Base-by-base conservation (phyloP, 2,329 filamentous ascomycete genomes). In the Apiospora koreana region DNA sequence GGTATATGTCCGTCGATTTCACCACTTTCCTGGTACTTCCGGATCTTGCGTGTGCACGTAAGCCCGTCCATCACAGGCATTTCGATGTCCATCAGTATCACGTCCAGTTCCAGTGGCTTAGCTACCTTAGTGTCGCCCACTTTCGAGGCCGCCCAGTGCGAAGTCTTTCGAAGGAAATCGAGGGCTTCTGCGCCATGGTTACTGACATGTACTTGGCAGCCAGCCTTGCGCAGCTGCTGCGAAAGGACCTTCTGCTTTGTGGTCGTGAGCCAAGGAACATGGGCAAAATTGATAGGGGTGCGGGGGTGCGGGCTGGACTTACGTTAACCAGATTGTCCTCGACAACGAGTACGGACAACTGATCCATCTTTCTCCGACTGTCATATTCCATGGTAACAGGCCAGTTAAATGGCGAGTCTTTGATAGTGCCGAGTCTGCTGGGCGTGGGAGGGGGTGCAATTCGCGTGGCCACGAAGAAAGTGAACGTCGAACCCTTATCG, bases 41-140 rank as follows among this genome's bases (percentile, higher is more conserved):
- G 86, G 69, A 95, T 94, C 70, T 84, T 87, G 58, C 86, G 85
- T 10, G 92, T 90, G 72, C 92, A 94, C 1, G 91, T 91, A 78
- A 93, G 88, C 43, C 93, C 93, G 75, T 95, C 92, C 93, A 94
- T 94, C 48, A 94, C 86, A 1, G 93, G 93, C 93, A 95, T 94
- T 76, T 94, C 92, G 66, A 94, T 85, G 77, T 95, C 93, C 92
- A 95, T 94, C 3, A 95, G 80, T 21, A 95, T 90, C 62, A 94
- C 85, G 12, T 89, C 89, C 31, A 93, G 65, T 21, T 45, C 65
- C 18, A 43, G 25, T 21, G 9, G 65, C 9, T 25, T 41, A n/a
- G 16, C 6, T 8, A 41, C 14, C 25, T 62, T 62, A 31, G 18
- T 12, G 3, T 35, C 83, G 83, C 28, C 78, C 77, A 2, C 38